Percentiles rank a stretch among this genome's conserved stretches.
These are phyloP conservation scores for Aspergillus ochraceus DNA, from an alignment of 2,329 filamentous ascomycete genomes.

Conservation along the genomic window DNA sequence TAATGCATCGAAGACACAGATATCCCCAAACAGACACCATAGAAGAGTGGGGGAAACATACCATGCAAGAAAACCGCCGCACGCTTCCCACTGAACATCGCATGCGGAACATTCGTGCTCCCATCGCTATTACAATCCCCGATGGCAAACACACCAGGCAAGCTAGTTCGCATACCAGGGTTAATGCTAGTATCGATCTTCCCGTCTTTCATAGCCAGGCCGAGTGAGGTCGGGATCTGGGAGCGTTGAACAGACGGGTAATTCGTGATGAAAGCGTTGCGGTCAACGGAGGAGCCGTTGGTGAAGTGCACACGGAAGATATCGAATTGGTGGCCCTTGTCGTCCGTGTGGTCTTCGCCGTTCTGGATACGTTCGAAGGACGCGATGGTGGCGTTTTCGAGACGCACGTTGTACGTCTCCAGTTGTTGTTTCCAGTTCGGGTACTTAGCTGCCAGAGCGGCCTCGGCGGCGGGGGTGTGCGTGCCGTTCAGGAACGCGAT, in stretches of 20 bases:
- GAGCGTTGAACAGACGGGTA: conserved; percentile 52
- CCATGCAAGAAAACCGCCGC: conserved; percentile 59
- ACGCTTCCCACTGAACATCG: conserved; percentile 60
- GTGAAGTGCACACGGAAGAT: conserved; percentile 57
- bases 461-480: conserved; percentile 48
- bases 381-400: conserved; percentile 59
- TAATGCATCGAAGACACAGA: too few species aligned
- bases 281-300: conserved; percentile 46
- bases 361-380: conserved; percentile 49
- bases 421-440: conserved; percentile 54
- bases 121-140: conserved; percentile 62
- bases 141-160: conserved; percentile 57
- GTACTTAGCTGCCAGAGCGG: conserved; percentile 39
- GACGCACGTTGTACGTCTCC: conserved; percentile 49
- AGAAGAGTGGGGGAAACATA: conserved; percentile 34
- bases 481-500: conserved; percentile 62
- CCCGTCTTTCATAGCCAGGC: conserved; percentile 47
- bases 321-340: conserved; percentile 48
- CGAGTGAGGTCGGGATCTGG: conserved; percentile 48
- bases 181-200: conserved; percentile 47
- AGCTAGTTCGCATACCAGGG: conserved; percentile 51
- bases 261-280: conserved; percentile 55
- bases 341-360: conserved; percentile 29
- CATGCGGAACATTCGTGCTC: conserved; percentile 62
- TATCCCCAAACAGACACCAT: too few species aligned